A percentile compares a stretch with the other conserved stretches of the same genome.
Evolutionary conservation across 306 rosid species (phyloP).

Genomic region (Cicer judaicum): DNA sequence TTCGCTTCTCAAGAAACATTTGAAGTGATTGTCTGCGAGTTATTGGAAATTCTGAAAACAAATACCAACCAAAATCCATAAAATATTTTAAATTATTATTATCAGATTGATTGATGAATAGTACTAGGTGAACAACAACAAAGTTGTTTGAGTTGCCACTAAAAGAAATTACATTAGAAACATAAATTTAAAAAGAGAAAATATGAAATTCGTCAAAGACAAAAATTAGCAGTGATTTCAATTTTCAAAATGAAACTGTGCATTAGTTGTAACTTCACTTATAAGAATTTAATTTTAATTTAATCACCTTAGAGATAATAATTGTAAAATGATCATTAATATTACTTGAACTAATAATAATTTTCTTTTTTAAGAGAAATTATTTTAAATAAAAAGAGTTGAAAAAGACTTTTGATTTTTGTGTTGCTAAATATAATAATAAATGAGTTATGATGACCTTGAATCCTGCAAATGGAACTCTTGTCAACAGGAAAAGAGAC

Average conservation of each 20-base stretch:
- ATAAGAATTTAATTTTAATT: too few species aligned
- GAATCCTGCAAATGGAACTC: slow-evolving; percentile 64
- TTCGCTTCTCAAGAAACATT: slow-evolving; percentile 78
- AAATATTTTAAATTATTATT: neutral
- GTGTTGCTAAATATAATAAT: neutral
- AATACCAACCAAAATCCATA: slow-evolving; percentile 31
- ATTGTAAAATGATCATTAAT: too few species aligned
- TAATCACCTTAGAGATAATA: too few species aligned
- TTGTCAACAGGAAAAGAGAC: slow-evolving; percentile 60
- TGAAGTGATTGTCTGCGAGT: slow-evolving; percentile 82
- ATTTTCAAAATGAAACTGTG: too few species aligned
- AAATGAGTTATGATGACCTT: slow-evolving; percentile 53
- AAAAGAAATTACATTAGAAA: too few species aligned
- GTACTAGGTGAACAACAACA: slow-evolving; percentile 9
- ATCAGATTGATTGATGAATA: neutral
- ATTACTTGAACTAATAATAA: too few species aligned
- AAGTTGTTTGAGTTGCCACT: neutral
- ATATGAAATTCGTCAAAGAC: neutral
- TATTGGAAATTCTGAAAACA: slow-evolving; percentile 70
- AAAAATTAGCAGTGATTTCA: too few species aligned
- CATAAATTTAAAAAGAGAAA: neutral
- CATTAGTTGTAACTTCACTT: too few species aligned
- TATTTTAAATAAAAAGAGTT: too few species aligned
- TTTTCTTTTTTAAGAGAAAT: too few species aligned
- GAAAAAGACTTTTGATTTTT: neutral